Percentiles rank a stretch among this genome's conserved stretches.
Evolutionary conservation across 192 early-diverging fungal genomes (phyloP).

Genomic region (Coemansia sp.): DNA sequence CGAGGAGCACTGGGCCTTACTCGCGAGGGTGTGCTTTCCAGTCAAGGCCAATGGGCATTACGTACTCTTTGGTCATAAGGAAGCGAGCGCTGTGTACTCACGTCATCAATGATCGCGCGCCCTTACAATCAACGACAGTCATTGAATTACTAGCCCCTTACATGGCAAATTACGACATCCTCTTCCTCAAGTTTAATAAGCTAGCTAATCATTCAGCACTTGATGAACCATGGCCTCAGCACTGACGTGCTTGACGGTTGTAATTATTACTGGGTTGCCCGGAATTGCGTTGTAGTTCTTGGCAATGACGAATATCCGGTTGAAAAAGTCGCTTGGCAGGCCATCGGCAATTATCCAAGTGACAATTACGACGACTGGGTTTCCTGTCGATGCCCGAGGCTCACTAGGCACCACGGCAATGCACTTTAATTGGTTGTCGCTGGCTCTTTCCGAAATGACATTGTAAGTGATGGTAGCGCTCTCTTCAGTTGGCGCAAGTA

Average conservation of each 20-base stretch:
- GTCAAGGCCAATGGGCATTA: background rate
- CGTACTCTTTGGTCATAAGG: background rate
- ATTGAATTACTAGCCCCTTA: background rate
- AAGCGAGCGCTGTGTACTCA: background rate
- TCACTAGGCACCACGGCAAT: background rate
- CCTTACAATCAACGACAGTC: background rate
- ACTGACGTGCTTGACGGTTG: background rate
- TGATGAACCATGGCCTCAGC: background rate
- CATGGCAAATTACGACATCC: background rate
- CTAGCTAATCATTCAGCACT: background rate
- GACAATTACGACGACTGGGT: background rate
- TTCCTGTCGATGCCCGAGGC: background rate
- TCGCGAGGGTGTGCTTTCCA: background rate
- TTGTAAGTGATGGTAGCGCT: background rate
- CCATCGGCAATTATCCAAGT: background rate
- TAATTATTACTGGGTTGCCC: background rate
- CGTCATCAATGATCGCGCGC: background rate
- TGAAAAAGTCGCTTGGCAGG: background rate
- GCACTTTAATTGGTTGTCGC: background rate
- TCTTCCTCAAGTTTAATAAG: background rate
- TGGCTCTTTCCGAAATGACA: background rate
- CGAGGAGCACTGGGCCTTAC: background rate
- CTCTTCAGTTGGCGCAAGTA: background rate
- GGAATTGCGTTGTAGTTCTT: background rate
- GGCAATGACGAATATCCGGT: background rate